Evolutionary conservation across 2,329 filamentous ascomycete genomes (phyloP).

Genomic region (Ophiostoma novo-ulmi): DNA sequence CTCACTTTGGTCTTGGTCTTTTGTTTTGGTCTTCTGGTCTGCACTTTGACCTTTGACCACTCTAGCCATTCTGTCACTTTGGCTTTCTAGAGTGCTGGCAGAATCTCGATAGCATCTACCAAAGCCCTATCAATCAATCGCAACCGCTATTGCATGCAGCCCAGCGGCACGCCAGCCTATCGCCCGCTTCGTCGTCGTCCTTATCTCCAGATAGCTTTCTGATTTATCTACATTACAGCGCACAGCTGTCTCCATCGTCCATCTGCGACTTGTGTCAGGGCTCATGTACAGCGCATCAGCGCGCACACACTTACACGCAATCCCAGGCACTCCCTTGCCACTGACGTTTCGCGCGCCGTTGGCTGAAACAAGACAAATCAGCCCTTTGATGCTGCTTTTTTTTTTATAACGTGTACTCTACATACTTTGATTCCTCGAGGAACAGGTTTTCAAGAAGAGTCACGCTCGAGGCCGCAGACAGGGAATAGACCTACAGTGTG

Average conservation of each 20-base stretch:
- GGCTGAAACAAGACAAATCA: constrained; percentile 7
- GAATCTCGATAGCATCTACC: not conserved
- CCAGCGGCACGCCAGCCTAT: not conserved
- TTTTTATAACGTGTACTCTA: not conserved
- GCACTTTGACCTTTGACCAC: not conserved
- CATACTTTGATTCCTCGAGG: not conserved
- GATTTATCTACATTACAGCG: not conserved
- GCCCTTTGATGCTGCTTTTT: not conserved
- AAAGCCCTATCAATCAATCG: not conserved
- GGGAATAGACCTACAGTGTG: not conserved
- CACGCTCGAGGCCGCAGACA: not conserved
- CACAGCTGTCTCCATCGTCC: not conserved
- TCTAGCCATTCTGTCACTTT: not conserved
- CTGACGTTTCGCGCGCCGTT: not conserved
- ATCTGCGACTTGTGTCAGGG: not conserved
- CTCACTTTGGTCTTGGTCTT: not conserved
- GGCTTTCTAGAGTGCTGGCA: not conserved
- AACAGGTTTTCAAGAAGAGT: not conserved
- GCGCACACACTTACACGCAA: not conserved
- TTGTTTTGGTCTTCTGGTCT: not conserved
- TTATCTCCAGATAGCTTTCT: not conserved
- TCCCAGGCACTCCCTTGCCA: not conserved
- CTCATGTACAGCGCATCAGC: not conserved
- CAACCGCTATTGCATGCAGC: constrained; percentile 4
- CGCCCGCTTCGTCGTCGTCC: not conserved